phyloP scores from a whole-genome alignment of 306 rosid species.

The Lathyrus sativus region DNA sequence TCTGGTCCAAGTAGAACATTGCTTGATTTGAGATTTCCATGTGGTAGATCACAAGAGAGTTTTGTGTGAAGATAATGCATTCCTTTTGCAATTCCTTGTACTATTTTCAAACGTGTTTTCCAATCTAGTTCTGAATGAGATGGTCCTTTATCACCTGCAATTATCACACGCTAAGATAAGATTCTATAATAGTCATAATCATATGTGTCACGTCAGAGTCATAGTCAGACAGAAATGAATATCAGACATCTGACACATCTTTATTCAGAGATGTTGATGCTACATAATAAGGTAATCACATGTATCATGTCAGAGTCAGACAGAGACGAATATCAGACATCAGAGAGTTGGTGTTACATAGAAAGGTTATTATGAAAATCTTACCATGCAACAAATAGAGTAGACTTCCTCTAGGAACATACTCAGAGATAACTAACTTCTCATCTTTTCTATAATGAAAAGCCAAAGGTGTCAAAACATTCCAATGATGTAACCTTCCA shows the following conservation, averaged over 20 bases:
- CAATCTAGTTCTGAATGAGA: slow-evolving; percentile 63
- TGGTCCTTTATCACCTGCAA: slow-evolving; percentile 70
- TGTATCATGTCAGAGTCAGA: too few species aligned
- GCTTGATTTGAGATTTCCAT: slow-evolving; percentile 85
- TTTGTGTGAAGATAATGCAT: slow-evolving; percentile 56
- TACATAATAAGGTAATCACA: too few species aligned
- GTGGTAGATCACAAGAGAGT: slow-evolving; percentile 58
- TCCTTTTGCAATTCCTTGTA: slow-evolving; percentile 73
- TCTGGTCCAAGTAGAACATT: slow-evolving; percentile 67
- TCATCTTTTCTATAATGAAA: slow-evolving; percentile 71
- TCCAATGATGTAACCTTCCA: slow-evolving; percentile 50
- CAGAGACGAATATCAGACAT: too few species aligned
- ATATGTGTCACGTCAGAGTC: too few species aligned
- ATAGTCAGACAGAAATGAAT: too few species aligned
- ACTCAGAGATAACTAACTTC: slow-evolving; percentile 62
- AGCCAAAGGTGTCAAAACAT: slow-evolving; percentile 72
- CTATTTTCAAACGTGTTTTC: slow-evolving; percentile 61
- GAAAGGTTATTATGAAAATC: neutral
- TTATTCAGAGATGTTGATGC: too few species aligned
- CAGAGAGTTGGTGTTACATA: too few species aligned
- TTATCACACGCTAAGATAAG: neutral
- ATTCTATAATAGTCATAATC: neutral
- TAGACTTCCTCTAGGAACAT: slow-evolving; percentile 65
- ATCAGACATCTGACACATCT: too few species aligned
- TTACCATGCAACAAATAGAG: slow-evolving; percentile 65